Base-by-base conservation (phyloP, 2,329 filamentous ascomycete genomes). In the Apiospora malaysiana region DNA sequence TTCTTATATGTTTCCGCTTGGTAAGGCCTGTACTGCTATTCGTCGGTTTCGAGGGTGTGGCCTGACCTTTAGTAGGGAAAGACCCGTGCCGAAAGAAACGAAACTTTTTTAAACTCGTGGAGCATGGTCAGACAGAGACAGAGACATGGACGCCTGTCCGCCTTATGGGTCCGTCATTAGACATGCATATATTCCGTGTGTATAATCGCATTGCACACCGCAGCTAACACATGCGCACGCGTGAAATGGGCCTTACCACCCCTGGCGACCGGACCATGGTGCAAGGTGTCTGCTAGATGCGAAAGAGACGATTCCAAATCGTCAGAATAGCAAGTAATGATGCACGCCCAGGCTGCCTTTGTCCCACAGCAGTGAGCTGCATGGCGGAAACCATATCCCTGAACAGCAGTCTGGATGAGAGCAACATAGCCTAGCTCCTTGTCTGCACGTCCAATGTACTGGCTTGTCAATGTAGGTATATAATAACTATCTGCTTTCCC, bases 51-150 rank as follows among this genome's bases (percentile, higher is more conserved):
- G 18, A 40, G 27, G 12, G 42, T 14, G 42, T 45, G 42, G 12
- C 42, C 42, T 45, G 32, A 9, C 32, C 27, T 21, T 63, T 40
- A 12, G 32, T 16, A 59, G 1, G 27, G 12, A 32, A 7, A 12
- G 27, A 37, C 16, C 51, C 27, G 27, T 37, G 56, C 56, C 56
- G 32, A 63, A n/a, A 63, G 56, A 40, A 59, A 37, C 51, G 51
- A 37, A 37, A n/a, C 56, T 21, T 63, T 63, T 32, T 40, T 40
- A 63, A 63, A 63, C 56, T 63, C 56, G 32, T 63, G 56, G 56
- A 18, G 27, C 56, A n/a, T 12, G 56, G 32, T 6, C 32, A 32
- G 32, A 32, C 3, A 32, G 32, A 32, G 32, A 32, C 3, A 32
- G 32, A 32, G 32, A 32, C 32, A 32, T 32, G 32, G 32, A 32